Base-by-base conservation (phyloP, 805 yeast genomes). In the Wickerhamomyces queroliae region DNA sequence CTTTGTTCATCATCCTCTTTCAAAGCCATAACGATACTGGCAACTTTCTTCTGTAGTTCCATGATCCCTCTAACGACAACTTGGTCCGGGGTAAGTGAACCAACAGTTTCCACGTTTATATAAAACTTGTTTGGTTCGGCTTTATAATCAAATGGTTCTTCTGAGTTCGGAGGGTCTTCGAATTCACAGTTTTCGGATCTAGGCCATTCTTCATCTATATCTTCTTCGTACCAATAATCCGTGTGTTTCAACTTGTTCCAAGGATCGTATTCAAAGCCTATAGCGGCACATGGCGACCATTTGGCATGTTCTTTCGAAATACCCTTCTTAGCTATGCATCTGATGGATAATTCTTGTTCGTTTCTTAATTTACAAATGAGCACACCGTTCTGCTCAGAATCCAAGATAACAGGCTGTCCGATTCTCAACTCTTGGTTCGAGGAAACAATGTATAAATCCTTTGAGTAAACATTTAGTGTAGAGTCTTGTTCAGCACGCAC, bases 231-330 rank as follows among this genome's bases (percentile, higher is more conserved):
- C 99, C 99, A 93, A 58, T 76, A 86, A 53, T 89, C 96, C 0
- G 99, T 93, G 61, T 93, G 99, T 58, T 85, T 83, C 54, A 93
- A 72, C 64, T 91, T 93, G 65, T 93, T 93, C 95, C 96, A 91
- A n/a, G 99, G 99, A 56, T 91, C 99, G 58, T 91, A 91, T 62
- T 91, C 99, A 55, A 91, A 91, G 16, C 95, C 97, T 40, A 91
- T 76, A 18, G 98, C 98, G 0, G 97, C 76, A 49, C 95, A 84
- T 11, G 99, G 97, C 7, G 93, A 82, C 99, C 99, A 93, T 58
- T 93, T 93, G 36, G 99, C 96, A 59, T 93, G 99, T 61, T 93
- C 99, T 61, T 90, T 90, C 36, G 96, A 86, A 43, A 89, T 89
- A 33, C 98, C 99, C 68, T 93, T 93, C 64, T 93, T 93, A 40